Conservation (phyloP, 768 basidiomycete species). For the Clitopilus passeckerianus region DNA sequence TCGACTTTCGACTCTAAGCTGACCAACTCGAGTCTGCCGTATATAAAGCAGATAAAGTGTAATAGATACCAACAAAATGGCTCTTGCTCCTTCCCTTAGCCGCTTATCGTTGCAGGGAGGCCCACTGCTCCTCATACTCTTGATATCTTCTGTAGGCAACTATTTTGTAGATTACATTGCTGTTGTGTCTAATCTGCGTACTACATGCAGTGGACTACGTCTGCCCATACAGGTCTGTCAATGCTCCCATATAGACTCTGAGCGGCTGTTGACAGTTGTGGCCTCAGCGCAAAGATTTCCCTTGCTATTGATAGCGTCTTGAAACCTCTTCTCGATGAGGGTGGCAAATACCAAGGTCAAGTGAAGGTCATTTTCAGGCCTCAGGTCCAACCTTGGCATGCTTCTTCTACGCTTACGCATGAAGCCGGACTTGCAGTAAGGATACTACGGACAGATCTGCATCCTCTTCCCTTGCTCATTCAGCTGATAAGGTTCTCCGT, state of each 20-base stretch:
- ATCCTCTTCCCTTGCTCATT: neutral
- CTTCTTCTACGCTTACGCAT: constrained; percentile 66
- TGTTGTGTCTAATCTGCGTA: neutral
- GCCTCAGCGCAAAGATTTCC: constrained; percentile 53
- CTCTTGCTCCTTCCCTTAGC: constrained; percentile 70
- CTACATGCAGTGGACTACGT: constrained; percentile 72
- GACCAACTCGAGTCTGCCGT: neutral
- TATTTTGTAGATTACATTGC: neutral
- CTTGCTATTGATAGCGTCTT: constrained; percentile 55
- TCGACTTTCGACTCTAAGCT: neutral
- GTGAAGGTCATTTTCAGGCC: constrained; percentile 69
- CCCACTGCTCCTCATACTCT: constrained; percentile 67
- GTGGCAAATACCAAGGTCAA: constrained; percentile 65
- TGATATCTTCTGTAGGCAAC: constrained; percentile 65
- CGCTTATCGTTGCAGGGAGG: constrained; percentile 58
- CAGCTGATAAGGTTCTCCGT: constrained; percentile 47
- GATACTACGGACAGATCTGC: neutral
- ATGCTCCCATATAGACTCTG: neutral
- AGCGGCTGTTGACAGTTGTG: neutral
- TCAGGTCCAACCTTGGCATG: constrained; percentile 82
- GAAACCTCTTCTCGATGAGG: constrained; percentile 50
- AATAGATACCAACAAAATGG: constrained; percentile 41
- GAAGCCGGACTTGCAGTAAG: constrained; percentile 78
- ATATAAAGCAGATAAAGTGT: neutral
- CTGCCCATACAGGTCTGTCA: constrained; percentile 71